phyloP scores from a whole-genome alignment of 2,329 filamentous ascomycete species.

The Ascochyta rabiei region DNA sequence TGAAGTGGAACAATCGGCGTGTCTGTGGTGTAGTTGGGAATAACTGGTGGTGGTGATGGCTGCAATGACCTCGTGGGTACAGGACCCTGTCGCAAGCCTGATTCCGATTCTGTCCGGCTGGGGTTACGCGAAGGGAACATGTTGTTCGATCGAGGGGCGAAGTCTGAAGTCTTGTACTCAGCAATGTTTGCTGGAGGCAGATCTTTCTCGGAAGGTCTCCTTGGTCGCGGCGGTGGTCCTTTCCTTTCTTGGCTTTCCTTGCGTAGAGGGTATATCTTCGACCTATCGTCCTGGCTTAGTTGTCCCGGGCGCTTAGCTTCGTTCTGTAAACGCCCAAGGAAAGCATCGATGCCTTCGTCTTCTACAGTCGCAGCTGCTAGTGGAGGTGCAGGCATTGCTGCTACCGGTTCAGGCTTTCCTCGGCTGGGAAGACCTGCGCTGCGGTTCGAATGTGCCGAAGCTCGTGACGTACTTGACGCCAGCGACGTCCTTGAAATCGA shows the following conservation, averaged over 20 bases:
- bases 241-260: constrained; percentile 30
- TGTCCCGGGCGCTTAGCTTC: constrained; percentile 34
- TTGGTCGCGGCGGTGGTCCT: constrained; percentile 29
- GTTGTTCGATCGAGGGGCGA: constrained; percentile 25
- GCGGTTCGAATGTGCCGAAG: constrained; percentile 40
- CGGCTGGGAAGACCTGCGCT: constrained; percentile 33
- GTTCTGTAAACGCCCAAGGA: constrained; percentile 45
- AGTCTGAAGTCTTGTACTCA: constrained; percentile 27
- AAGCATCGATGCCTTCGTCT: constrained; percentile 47
- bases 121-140: constrained; percentile 32
- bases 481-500: constrained; percentile 36
- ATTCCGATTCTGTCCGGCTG: constrained; percentile 29
- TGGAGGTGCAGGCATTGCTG: constrained; percentile 24
- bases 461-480: constrained; percentile 38
- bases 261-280: constrained; percentile 28
- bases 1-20: constrained; percentile 39
- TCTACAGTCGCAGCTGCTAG: constrained; percentile 29
- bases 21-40: constrained; percentile 24
- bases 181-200: constrained; percentile 25
- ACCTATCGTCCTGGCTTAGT: constrained; percentile 21
- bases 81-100: constrained; percentile 7
- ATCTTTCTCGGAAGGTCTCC: constrained; percentile 38
- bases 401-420: constrained; percentile 17
- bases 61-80: constrained; percentile 18
- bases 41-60: constrained; percentile 33